These are phyloP conservation scores for Drechslerella stenobrocha DNA, from an alignment of 2,329 filamentous ascomycete species.

Conservation along the genomic window DNA sequence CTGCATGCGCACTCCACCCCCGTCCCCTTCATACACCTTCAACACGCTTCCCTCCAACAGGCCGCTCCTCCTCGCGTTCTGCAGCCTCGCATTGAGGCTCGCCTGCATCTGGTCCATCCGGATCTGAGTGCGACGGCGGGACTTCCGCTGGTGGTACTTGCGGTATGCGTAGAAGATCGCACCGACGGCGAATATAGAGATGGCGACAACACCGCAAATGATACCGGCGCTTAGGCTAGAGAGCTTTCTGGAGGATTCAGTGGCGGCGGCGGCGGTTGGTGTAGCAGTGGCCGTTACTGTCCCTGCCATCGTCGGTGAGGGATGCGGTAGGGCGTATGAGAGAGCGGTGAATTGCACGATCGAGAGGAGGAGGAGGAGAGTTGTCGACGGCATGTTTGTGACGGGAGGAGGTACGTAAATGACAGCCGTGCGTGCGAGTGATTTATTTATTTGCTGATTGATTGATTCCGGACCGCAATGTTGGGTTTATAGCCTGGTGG, in stretches of 20 bases:
- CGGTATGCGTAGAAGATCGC: constrained; percentile 40
- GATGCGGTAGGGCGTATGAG: constrained; percentile 33
- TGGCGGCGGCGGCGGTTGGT: constrained; percentile 18
- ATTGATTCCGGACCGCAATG: neutral
- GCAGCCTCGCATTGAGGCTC: constrained; percentile 33
- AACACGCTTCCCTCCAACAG: constrained; percentile 28
- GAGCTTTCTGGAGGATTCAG: constrained; percentile 27
- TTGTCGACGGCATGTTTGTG: constrained; percentile 22
- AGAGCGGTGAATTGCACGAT: constrained; percentile 29
- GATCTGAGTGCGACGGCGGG: constrained; percentile 32
- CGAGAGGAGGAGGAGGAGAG: constrained; percentile 25
- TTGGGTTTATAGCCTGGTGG: neutral
- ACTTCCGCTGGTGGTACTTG: constrained; percentile 35
- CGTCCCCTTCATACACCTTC: constrained; percentile 43
- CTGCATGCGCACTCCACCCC: constrained; percentile 14
- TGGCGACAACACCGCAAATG: constrained; percentile 33
- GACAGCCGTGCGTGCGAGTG: too few species aligned
- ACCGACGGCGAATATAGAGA: constrained; percentile 37
- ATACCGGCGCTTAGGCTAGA: constrained; percentile 10
- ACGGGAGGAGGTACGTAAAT: too few species aligned
- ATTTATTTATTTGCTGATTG: neutral
- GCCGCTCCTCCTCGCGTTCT: constrained; percentile 37
- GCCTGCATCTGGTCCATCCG: constrained; percentile 42
- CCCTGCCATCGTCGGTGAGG: constrained; percentile 16
- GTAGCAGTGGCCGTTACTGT: constrained; percentile 14